phyloP scores from a whole-genome alignment of 371 early-diverging fungal species.

The Mortierella sp. region DNA sequence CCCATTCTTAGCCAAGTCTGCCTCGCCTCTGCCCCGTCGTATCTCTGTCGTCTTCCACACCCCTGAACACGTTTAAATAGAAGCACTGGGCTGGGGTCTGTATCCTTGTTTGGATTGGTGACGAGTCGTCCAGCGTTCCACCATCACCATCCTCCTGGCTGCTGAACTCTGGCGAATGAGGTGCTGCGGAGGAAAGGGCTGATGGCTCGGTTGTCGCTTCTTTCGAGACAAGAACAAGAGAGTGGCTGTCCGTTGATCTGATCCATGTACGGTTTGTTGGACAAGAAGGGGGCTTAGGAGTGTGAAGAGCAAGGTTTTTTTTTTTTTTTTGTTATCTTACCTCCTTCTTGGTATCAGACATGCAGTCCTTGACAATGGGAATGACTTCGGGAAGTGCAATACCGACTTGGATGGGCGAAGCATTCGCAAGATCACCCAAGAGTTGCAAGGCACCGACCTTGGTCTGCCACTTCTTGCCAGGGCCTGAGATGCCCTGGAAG shows the following conservation, averaged over 20 bases:
- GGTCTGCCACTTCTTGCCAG: constrained; percentile 82
- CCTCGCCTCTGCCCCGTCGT: background rate
- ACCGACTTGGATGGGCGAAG: constrained; percentile 74
- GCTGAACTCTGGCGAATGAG: too few species aligned
- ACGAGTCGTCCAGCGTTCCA: too few species aligned
- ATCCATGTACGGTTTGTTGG: too few species aligned
- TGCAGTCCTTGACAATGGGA: constrained; percentile 75
- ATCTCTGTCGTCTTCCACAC: background rate
- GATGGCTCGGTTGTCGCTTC: too few species aligned
- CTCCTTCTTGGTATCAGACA: constrained; percentile 80
- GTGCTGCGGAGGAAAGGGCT: too few species aligned
- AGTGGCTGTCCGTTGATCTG: too few species aligned
- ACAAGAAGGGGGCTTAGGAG: too few species aligned
- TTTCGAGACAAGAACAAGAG: too few species aligned
- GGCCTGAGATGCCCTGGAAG: constrained; percentile 68
- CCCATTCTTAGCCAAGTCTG: background rate
- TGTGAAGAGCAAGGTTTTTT: too few species aligned
- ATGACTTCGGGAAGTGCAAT: constrained; percentile 74
- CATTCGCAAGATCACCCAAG: constrained; percentile 62
- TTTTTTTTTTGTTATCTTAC: constrained; percentile 56
- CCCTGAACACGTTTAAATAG: background rate
- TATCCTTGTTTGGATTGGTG: too few species aligned
- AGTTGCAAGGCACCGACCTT: constrained; percentile 74
- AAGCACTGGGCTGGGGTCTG: background rate
- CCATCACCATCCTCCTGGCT: too few species aligned